A percentile compares a stretch with the other conserved stretches of the same genome.
Conservation (phyloP, 495 filamentous ascomycete species). For the Astrothelium macrocarpum region DNA sequence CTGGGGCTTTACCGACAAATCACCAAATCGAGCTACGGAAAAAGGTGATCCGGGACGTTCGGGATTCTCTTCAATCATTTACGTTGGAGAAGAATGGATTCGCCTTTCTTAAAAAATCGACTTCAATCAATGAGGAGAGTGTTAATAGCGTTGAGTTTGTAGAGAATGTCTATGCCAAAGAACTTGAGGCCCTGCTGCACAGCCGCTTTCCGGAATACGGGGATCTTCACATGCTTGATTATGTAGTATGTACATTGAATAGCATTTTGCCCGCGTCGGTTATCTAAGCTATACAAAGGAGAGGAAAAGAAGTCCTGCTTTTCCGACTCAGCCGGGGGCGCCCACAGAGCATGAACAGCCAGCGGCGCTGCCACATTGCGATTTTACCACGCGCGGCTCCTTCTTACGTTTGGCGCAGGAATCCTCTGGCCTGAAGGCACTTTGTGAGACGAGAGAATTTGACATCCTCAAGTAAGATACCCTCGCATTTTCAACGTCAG, state of each 20-base stretch:
- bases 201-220: not conserved
- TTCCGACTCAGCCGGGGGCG: not conserved
- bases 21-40: not conserved
- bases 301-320: not conserved
- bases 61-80: not conserved
- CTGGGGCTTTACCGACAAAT: not conserved
- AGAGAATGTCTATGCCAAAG: not conserved
- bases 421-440: not conserved
- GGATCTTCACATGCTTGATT: not conserved
- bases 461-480: not conserved
- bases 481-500: not conserved
- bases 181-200: not conserved
- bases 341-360: not conserved
- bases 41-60: not conserved
- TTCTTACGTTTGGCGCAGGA: not conserved
- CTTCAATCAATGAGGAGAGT: not conserved
- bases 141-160: too few relatives aligned
- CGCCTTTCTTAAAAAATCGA: not conserved
- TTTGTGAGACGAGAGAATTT: not conserved
- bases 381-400: not conserved
- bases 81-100: not conserved
- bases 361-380: not conserved
- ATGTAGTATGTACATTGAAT: too few relatives aligned
- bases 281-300: not conserved
- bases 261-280: not conserved